Percentiles rank a stretch among this genome's conserved stretches.
Evolutionary conservation across 768 basidiomycete genomes (phyloP).

Genomic region (Tylopilus balloui): DNA sequence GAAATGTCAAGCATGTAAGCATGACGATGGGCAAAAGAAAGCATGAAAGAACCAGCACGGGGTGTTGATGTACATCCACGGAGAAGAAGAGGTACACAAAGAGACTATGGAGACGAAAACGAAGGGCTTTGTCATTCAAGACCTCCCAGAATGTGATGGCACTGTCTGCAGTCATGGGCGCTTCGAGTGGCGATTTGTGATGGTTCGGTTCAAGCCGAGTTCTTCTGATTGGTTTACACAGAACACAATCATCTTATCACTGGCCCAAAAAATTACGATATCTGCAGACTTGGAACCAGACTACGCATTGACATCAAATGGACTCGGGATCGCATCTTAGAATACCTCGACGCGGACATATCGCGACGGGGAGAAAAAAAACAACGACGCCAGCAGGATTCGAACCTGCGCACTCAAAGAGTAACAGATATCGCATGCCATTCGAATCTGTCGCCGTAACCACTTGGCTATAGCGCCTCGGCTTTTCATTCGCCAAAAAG

Average conservation of each 20-base stretch:
- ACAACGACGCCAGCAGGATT: slow-evolving; percentile 39
- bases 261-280: too few species aligned
- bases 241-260: neutral
- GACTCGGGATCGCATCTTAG: too few species aligned
- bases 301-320: too few species aligned
- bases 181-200: neutral
- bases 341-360: too few species aligned
- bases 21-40: slow-evolving; percentile 11
- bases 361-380: neutral
- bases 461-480: slow-evolving; percentile 64
- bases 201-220: too few species aligned
- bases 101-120: neutral
- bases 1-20: slow-evolving; percentile 5
- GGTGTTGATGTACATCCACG: neutral
- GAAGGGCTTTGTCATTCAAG: neutral
- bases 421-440: slow-evolving; percentile 30
- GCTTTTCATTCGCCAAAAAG: too few species aligned
- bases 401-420: slow-evolving; percentile 40
- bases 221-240: too few species aligned
- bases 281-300: too few species aligned
- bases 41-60: neutral
- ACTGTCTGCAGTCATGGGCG: slow-evolving; percentile 4
- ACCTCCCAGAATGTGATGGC: slow-evolving; percentile 4
- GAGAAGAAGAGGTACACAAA: neutral
- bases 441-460: slow-evolving; percentile 77